A percentile compares a stretch with the other conserved stretches of the same genome.
These are phyloP conservation scores for Myriangium duriaei DNA, from an alignment of 2,329 filamentous ascomycete genomes.

Conservation along the genomic window DNA sequence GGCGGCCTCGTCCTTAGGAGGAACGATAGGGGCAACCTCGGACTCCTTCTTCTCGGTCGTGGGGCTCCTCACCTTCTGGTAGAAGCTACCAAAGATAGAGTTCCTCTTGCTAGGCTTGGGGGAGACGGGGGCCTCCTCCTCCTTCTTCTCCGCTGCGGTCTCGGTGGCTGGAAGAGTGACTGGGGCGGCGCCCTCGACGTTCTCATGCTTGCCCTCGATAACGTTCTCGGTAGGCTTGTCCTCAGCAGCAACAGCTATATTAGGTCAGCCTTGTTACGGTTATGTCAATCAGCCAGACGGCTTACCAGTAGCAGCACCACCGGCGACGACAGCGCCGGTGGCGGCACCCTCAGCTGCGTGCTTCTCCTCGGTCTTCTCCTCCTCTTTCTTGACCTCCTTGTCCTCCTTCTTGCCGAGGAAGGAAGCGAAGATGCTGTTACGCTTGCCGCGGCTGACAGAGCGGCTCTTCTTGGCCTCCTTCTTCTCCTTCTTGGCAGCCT, in stretches of 20 bases:
- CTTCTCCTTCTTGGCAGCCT: slow-evolving; percentile 22
- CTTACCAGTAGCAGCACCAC: slow-evolving; percentile 22
- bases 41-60: slow-evolving; percentile 55
- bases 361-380: slow-evolving; percentile 31
- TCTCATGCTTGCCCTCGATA: slow-evolving; percentile 18
- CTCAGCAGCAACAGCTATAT: slow-evolving; percentile 17
- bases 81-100: slow-evolving; percentile 63
- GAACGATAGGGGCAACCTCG: slow-evolving; percentile 42
- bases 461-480: slow-evolving; percentile 44
- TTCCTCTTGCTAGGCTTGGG: slow-evolving; percentile 67
- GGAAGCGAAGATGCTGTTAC: slow-evolving; percentile 44
- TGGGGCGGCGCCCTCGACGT: slow-evolving; percentile 23
- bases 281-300: no score
- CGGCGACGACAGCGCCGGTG: slow-evolving; percentile 28
- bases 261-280: not conserved
- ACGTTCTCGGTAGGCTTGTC: no score
- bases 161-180: slow-evolving; percentile 24
- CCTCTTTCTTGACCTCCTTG: slow-evolving; percentile 26
- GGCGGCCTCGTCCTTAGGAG: slow-evolving; percentile 36
- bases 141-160: slow-evolving; percentile 28
- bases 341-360: slow-evolving; percentile 17
- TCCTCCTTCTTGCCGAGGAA: slow-evolving; percentile 52
- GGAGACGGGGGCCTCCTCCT: slow-evolving; percentile 33
- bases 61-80: slow-evolving; percentile 44
- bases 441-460: slow-evolving; percentile 46